Conservation (phyloP, 1,284 basidiomycete genomes). For the Trichosporon ovoides region DNA sequence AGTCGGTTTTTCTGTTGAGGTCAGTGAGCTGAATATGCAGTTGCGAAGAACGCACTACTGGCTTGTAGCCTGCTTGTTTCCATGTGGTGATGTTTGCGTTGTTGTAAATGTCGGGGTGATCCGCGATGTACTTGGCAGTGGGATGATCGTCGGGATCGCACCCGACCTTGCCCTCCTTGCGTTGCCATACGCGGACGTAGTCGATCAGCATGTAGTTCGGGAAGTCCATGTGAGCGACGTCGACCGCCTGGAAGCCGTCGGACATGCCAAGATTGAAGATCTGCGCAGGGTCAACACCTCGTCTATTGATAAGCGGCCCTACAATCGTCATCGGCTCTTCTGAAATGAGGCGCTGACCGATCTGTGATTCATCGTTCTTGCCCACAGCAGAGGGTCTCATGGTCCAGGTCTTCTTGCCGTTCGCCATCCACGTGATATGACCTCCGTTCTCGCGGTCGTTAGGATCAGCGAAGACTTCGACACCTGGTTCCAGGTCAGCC, state of each 20-base stretch:
- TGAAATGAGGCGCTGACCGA: conserved; percentile 67
- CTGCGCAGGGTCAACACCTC: conserved; percentile 54
- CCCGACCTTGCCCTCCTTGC: conserved; percentile 64
- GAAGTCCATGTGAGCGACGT: conserved; percentile 59
- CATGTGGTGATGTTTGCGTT: conserved; percentile 43
- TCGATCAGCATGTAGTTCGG: conserved; percentile 59
- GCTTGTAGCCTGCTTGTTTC: conserved; percentile 30
- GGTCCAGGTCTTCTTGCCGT: conserved; percentile 66
- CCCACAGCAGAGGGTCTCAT: conserved; percentile 66
- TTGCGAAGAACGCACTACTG: conserved; percentile 33
- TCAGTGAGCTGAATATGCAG: neutral
- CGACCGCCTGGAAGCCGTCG: conserved; percentile 52
- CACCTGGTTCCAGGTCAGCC: conserved; percentile 42
- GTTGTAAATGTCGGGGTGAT: conserved; percentile 34
- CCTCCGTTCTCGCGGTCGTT: conserved; percentile 53
- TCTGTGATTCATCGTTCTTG: conserved; percentile 62
- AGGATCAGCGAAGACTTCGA: conserved; percentile 65
- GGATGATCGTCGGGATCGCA: conserved; percentile 77
- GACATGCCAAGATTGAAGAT: conserved; percentile 65
- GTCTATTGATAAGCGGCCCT: neutral
- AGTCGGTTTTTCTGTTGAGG: conserved; percentile 21
- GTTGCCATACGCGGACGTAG: conserved; percentile 75
- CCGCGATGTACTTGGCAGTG: conserved; percentile 53
- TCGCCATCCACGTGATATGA: conserved; percentile 72
- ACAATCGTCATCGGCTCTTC: conserved; percentile 69